Evolutionary conservation across 306 rosid species (phyloP).

Genomic region (Vigna nakashimae): DNA sequence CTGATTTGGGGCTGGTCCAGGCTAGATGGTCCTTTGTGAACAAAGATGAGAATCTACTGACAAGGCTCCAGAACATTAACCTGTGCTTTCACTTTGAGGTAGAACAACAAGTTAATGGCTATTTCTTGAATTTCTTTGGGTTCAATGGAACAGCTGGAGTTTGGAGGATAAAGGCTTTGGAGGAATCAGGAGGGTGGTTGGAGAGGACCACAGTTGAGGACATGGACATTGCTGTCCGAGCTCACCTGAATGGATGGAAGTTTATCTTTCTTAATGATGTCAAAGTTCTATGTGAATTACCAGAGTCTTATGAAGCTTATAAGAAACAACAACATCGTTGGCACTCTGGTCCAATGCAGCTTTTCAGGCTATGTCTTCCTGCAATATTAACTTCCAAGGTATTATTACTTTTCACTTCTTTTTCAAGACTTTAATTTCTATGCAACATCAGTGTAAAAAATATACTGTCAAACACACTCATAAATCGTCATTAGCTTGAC

Average conservation of each 20-base stretch:
- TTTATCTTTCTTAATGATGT: constrained; percentile 95
- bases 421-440: not conserved
- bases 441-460: not conserved
- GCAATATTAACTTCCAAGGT: constrained; percentile 87
- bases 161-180: constrained; percentile 94
- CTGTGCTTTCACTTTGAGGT: constrained; percentile 99
- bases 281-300: constrained; percentile 86
- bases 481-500: not conserved
- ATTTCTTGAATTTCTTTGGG: constrained; percentile 89
- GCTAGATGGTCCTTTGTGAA: constrained; percentile 97
- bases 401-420: not conserved
- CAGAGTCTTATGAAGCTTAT: constrained; percentile 96
- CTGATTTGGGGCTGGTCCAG: constrained; percentile 91
- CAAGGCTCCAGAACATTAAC: constrained; percentile 94
- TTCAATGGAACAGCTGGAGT: constrained; percentile 99
- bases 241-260: constrained; percentile 96
- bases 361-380: constrained; percentile 89
- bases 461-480: not conserved
- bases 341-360: constrained; percentile 99
- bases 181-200: constrained; percentile 97
- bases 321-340: constrained; percentile 99
- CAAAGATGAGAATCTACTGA: constrained; percentile 91
- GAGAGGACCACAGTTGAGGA: constrained; percentile 99
- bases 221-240: constrained; percentile 97
- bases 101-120: constrained; percentile 97